Conservation (phyloP, 805 yeast species). For the Metschnikowia matae region DNA sequence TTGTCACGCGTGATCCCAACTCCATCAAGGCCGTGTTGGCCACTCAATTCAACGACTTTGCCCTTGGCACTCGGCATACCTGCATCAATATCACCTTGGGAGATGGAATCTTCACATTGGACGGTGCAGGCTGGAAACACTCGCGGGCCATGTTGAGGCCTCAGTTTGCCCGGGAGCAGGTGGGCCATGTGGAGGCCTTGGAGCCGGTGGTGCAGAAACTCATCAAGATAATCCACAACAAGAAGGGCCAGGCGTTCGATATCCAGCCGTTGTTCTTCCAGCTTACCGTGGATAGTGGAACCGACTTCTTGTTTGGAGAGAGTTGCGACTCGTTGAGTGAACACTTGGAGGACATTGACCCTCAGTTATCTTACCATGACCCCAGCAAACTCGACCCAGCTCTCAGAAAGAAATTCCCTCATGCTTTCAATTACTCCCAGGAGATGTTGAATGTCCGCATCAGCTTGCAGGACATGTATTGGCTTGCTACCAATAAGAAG, state of each 20-base stretch:
- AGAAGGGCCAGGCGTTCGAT: constrained; percentile 10
- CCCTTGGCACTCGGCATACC: constrained; percentile 22
- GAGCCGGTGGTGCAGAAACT: constrained; percentile 23
- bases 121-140: constrained; percentile 28
- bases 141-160: constrained; percentile 28
- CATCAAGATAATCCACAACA: constrained; percentile 13
- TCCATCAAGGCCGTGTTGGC: constrained; percentile 27
- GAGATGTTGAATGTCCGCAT: constrained; percentile 10
- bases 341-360: constrained; percentile 5
- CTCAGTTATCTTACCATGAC: neutral
- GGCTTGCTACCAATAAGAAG: constrained; percentile 8
- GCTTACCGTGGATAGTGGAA: constrained; percentile 18
- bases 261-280: constrained; percentile 16
- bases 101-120: constrained; percentile 27
- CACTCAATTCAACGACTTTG: constrained; percentile 25
- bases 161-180: constrained; percentile 26
- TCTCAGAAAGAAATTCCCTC: constrained; percentile 10
- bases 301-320: constrained; percentile 18
- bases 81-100: constrained; percentile 21
- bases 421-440: constrained; percentile 16
- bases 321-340: constrained; percentile 15
- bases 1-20: constrained; percentile 21
- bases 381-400: constrained; percentile 8
- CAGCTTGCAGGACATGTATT: constrained; percentile 14
- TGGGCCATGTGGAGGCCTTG: constrained; percentile 24